Conservation (phyloP, 208 protist species). For the Crithidia acanthocephali region DNA sequence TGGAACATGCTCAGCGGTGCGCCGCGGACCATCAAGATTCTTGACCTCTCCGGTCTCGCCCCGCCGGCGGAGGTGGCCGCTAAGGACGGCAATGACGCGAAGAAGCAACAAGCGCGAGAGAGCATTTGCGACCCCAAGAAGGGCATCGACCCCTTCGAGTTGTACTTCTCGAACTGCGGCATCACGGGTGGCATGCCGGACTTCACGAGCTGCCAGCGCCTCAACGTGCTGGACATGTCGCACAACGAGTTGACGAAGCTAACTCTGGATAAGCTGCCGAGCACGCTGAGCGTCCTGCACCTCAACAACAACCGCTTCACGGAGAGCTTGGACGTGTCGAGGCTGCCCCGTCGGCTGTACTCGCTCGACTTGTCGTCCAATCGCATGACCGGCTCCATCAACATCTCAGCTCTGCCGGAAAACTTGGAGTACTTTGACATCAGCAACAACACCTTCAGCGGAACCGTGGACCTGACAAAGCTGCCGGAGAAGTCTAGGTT, state of each 20-base stretch:
- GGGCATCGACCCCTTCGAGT: background rate
- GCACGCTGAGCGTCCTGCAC: conserved; percentile 12
- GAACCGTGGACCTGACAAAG: conserved; percentile 35
- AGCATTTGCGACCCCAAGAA: background rate
- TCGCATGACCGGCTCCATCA: conserved; percentile 18
- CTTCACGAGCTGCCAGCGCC: background rate
- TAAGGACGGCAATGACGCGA: background rate
- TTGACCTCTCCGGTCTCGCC: conserved; percentile 25
- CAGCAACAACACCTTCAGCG: conserved; percentile 43
- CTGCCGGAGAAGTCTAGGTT: conserved; percentile 41
- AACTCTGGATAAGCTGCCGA: conserved; percentile 12
- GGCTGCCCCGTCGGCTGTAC: conserved; percentile 26
- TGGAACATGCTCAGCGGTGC: background rate
- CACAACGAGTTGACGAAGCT: conserved; percentile 27
- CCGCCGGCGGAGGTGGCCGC: background rate
- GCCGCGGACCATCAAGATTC: background rate
- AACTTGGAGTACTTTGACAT: conserved; percentile 37
- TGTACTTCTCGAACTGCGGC: conserved; percentile 9
- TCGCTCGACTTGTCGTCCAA: conserved; percentile 37
- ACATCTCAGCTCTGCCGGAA: conserved; percentile 22
- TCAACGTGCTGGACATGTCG: conserved; percentile 31
- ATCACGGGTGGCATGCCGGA: conserved; percentile 9
- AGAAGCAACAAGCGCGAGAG: background rate
- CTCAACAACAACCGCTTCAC: conserved; percentile 34
- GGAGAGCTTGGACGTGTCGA: background rate